A percentile compares a stretch with the other conserved stretches of the same genome.
Evolutionary conservation across 2,329 filamentous ascomycete genomes (phyloP).

Genomic region (Harringtonia aguacate): DNA sequence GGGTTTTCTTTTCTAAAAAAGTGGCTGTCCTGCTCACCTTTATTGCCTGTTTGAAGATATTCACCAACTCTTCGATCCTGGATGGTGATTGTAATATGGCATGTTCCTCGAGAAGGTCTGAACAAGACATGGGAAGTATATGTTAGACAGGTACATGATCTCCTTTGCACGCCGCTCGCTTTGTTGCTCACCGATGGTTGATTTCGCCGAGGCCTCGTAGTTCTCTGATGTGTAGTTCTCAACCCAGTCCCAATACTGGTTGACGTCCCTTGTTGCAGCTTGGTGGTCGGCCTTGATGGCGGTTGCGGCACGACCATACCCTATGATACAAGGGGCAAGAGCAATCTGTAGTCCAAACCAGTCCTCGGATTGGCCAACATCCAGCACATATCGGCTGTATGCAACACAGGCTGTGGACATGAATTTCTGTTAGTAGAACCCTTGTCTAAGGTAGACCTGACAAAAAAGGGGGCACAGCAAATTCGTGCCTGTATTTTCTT

Average conservation of each 20-base stretch:
- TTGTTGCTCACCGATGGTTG: conserved; percentile 52
- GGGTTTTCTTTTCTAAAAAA: too few relatives aligned
- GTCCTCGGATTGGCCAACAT: conserved; percentile 78
- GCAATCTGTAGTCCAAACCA: conserved; percentile 80
- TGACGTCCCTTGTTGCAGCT: conserved; percentile 50
- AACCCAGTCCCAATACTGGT: conserved; percentile 84
- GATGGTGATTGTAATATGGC: conserved; percentile 61
- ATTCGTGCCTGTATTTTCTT: conserved; percentile 58
- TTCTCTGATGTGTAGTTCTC: conserved; percentile 77
- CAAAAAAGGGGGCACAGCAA: not conserved
- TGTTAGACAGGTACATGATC: not conserved
- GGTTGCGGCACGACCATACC: conserved; percentile 70
- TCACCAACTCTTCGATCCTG: conserved; percentile 70
- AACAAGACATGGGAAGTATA: not conserved
- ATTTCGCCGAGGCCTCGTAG: conserved; percentile 60
- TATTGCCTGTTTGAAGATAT: conserved; percentile 81
- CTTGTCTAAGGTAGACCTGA: too few relatives aligned
- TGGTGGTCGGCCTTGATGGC: conserved; percentile 51
- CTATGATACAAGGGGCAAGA: conserved; percentile 79
- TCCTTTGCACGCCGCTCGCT: not conserved
- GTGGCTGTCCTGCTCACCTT: conserved; percentile 38
- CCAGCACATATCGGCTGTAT: conserved; percentile 50
- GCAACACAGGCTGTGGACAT: conserved; percentile 27
- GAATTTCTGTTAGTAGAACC: too few relatives aligned
- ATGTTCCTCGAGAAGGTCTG: conserved; percentile 51